These are phyloP conservation scores for Oxyria digyna DNA, from an alignment of 148 eudicot species.

Conservation along the genomic window DNA sequence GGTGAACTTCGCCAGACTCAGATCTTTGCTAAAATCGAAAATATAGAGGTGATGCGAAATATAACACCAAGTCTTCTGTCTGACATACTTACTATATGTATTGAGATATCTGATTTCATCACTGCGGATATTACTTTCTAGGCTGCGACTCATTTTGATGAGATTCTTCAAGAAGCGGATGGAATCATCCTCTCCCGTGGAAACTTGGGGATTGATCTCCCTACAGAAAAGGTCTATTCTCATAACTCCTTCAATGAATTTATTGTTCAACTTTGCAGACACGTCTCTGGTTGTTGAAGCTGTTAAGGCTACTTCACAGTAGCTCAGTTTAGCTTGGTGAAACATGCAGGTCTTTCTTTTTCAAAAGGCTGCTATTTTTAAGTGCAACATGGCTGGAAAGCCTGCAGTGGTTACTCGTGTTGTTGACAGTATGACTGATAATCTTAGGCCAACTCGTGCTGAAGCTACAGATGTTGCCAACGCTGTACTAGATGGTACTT, in stretches of 20 bases:
- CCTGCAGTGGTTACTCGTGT: conserved; percentile 97
- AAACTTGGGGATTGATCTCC: conserved; percentile 89
- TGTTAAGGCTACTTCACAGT: background rate
- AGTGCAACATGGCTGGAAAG: conserved; percentile 96
- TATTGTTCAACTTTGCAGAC: background rate
- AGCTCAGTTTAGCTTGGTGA: background rate
- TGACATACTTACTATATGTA: background rate
- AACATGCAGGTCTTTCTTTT: conserved; percentile 69
- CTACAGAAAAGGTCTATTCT: conserved; percentile 75
- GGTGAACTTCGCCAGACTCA: conserved; percentile 85
- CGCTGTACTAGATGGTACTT: conserved; percentile 80
- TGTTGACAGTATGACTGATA: conserved; percentile 96
- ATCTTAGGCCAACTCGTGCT: conserved; percentile 95
- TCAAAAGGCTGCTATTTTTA: conserved; percentile 85
- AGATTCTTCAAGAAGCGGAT: conserved; percentile 90
- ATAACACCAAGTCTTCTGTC: background rate
- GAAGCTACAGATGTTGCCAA: conserved; percentile 99
- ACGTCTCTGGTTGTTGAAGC: background rate
- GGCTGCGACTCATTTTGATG: conserved; percentile 90
- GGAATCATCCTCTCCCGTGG: conserved; percentile 96
- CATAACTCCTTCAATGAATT: background rate
- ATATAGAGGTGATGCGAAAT: conserved; percentile 50
- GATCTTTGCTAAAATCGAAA: conserved; percentile 88
- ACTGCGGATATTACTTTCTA: conserved; percentile 6
- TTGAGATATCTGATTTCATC: background rate